Percentiles rank a stretch among this genome's conserved stretches.
These are phyloP conservation scores for Diaporthe capsici DNA, from an alignment of 2,329 filamentous ascomycete species.

Conservation along the genomic window DNA sequence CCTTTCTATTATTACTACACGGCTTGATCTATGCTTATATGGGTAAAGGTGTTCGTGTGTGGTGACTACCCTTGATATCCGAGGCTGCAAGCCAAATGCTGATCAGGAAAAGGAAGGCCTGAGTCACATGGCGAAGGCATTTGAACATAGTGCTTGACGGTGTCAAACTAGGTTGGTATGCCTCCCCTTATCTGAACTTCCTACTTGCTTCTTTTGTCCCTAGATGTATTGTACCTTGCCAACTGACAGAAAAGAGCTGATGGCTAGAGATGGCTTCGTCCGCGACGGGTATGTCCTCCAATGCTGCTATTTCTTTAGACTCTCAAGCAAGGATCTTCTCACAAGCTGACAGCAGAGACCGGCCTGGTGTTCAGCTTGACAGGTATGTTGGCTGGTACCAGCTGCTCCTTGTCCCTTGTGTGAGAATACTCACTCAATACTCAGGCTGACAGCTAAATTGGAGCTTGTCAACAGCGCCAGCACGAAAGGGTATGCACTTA, in stretches of 20 bases:
- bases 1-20: background rate
- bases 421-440: no score
- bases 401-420: background rate
- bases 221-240: no score
- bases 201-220: background rate
- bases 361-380: background rate
- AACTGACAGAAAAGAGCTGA: background rate
- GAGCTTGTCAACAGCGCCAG: background rate
- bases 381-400: background rate
- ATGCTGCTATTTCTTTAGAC: background rate
- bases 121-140: constrained; percentile 19
- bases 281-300: background rate
- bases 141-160: background rate
- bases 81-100: background rate
- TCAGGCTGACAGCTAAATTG: background rate
- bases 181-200: background rate
- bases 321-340: no score
- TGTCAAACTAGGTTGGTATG: background rate
- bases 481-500: background rate
- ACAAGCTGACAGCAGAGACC: background rate
- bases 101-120: background rate
- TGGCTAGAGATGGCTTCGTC: background rate
- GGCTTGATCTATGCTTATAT: background rate
- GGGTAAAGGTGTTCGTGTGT: background rate
- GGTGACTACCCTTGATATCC: background rate